phyloP scores from a whole-genome alignment of 140 eudicot species.

The Flaveria floridana region DNA sequence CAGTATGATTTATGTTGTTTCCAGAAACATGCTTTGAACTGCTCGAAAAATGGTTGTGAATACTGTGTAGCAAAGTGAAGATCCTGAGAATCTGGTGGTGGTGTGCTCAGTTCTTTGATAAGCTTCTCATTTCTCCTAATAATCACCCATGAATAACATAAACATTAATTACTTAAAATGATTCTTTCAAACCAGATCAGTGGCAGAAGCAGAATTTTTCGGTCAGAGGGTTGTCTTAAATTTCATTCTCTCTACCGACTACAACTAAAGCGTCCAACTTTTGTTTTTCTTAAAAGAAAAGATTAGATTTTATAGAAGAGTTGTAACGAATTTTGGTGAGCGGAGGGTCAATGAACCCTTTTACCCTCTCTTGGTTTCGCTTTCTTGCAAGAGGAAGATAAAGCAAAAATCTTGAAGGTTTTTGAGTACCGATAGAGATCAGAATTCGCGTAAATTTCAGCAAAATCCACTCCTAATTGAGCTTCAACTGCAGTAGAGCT shows the following conservation, averaged over 20 bases:
- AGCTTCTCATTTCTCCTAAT: conserved; percentile 56
- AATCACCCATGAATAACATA: conserved; percentile 12
- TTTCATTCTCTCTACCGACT: not conserved
- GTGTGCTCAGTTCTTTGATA: conserved; percentile 51
- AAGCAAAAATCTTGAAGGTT: conserved; percentile 11
- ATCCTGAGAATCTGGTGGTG: conserved; percentile 53
- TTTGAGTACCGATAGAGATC: conserved; percentile 47
- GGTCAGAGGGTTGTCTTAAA: not conserved
- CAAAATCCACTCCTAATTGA: conserved; percentile 54
- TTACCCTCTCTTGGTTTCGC: no score
- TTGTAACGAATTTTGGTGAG: no score
- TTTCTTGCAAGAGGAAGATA: not conserved
- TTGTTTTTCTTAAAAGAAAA: no score
- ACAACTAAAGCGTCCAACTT: no score
- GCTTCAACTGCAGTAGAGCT: conserved; percentile 53
- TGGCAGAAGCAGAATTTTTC: not conserved
- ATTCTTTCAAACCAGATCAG: not conserved
- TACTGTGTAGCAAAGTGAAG: conserved; percentile 62
- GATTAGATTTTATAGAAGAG: no score
- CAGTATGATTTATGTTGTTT: conserved; percentile 84
- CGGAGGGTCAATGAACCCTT: no score
- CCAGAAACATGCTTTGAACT: conserved; percentile 80
- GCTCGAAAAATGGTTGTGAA: conserved; percentile 54
- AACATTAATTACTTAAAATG: not conserved
- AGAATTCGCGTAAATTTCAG: conserved; percentile 52